Evolutionary conservation across 345 rosid genomes (phyloP).

Genomic region (Rhodamnia rubescens): DNA sequence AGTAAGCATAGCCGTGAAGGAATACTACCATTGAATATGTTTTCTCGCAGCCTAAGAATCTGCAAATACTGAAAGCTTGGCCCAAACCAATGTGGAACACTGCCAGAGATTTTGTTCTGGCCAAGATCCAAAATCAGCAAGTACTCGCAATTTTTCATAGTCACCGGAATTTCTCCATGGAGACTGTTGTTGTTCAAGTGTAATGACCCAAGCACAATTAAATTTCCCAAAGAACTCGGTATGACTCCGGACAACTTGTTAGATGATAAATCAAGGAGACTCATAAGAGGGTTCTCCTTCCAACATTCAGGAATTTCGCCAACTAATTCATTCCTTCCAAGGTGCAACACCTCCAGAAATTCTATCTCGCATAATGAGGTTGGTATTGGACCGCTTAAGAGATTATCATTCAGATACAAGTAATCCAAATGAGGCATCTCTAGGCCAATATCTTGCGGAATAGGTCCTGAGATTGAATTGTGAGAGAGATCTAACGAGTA

Average conservation of each 20-base stretch:
- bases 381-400: background rate
- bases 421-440: background rate
- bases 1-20: background rate
- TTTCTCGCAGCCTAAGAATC: background rate
- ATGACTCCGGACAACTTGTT: background rate
- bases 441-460: background rate
- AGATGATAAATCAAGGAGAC: background rate
- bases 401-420: background rate
- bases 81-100: background rate
- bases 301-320: background rate
- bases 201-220: background rate
- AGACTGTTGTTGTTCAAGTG: background rate
- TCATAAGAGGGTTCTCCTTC: background rate
- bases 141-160: background rate
- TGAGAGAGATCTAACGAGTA: background rate
- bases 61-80: background rate
- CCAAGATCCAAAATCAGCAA: background rate
- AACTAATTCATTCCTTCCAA: background rate
- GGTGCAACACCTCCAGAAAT: background rate
- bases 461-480: background rate
- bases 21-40: background rate
- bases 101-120: background rate
- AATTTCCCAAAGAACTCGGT: background rate
- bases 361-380: background rate
- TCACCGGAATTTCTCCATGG: background rate